Conservation (phyloP, 2,329 filamentous ascomycete genomes). For the Pseudogymnoascus sp. region DNA sequence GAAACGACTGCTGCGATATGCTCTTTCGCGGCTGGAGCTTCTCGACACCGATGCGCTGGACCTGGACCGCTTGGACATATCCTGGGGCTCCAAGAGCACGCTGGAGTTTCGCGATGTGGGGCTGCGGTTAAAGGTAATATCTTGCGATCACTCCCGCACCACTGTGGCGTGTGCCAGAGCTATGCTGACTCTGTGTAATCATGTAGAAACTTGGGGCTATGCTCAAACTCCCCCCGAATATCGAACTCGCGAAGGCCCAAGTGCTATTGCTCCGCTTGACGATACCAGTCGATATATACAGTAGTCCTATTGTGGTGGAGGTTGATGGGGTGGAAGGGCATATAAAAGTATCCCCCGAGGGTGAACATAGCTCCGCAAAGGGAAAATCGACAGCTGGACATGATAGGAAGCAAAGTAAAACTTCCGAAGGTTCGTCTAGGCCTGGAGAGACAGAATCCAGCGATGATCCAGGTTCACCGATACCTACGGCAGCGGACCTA, state of each 20-base stretch:
- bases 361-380: conserved; percentile 17
- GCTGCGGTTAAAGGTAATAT: conserved; percentile 61
- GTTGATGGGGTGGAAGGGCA: conserved; percentile 73
- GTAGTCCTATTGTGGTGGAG: conserved; percentile 74
- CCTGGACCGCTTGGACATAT: conserved; percentile 77
- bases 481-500: conserved; percentile 66
- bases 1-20: conserved; percentile 83
- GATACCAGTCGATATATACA: conserved; percentile 81
- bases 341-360: conserved; percentile 43
- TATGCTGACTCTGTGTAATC: background rate
- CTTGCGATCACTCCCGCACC: background rate
- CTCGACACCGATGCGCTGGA: conserved; percentile 83
- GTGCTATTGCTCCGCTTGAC: conserved; percentile 72
- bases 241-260: conserved; percentile 66
- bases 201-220: conserved; percentile 68
- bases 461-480: conserved; percentile 29
- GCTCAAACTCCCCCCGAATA: conserved; percentile 64
- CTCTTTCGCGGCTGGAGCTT: conserved; percentile 72
- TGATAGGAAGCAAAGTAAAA: conserved; percentile 24
- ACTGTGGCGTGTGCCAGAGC: background rate
- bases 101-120: conserved; percentile 84
- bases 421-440: background rate
- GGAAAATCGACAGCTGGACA: conserved; percentile 31
- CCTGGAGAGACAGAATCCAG: background rate
- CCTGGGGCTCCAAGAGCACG: conserved; percentile 71